These are phyloP conservation scores for Xylariaceae sp. DNA, from an alignment of 2,329 filamentous ascomycete species.

Conservation along the genomic window DNA sequence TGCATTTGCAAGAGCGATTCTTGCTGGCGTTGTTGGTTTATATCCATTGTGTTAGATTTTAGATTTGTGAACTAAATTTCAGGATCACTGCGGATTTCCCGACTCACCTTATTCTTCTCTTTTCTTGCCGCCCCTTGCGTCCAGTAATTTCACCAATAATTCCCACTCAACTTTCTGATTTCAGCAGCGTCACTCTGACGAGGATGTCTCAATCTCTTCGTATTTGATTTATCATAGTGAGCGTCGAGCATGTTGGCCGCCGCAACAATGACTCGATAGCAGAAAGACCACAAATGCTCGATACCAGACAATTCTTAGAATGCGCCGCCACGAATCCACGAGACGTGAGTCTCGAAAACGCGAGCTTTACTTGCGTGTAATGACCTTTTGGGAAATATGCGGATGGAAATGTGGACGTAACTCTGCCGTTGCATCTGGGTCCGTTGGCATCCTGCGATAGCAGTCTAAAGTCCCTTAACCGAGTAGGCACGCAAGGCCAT, in stretches of 20 bases:
- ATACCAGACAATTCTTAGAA: slow-evolving; percentile 8
- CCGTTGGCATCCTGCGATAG: background rate
- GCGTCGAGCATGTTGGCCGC: no score
- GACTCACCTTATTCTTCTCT: background rate
- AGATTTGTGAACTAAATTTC: background rate
- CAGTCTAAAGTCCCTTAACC: slow-evolving; percentile 3
- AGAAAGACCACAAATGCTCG: background rate
- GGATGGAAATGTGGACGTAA: slow-evolving; percentile 16
- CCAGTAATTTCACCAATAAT: no score
- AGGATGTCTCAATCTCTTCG: no score
- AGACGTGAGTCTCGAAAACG: slow-evolving; percentile 19
- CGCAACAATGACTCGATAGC: no score
- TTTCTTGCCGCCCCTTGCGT: background rate
- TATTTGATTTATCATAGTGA: no score
- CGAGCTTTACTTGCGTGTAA: slow-evolving; percentile 13
- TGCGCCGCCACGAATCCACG: slow-evolving; percentile 19
- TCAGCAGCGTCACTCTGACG: no score
- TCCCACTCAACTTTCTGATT: no score
- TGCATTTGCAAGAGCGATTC: slow-evolving; percentile 13
- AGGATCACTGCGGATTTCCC: background rate
- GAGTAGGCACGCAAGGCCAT: slow-evolving; percentile 3
- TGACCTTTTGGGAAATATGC: slow-evolving; percentile 11
- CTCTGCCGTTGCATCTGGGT: slow-evolving; percentile 14
- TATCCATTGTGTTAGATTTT: slow-evolving; percentile 19
- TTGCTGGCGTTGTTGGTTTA: slow-evolving; percentile 13